Evolutionary conservation across 176 grass and related monocot genomes (phyloP), one percentile per base, ranked within the genome.

Genomic region (Juncus inflexus): DNA sequence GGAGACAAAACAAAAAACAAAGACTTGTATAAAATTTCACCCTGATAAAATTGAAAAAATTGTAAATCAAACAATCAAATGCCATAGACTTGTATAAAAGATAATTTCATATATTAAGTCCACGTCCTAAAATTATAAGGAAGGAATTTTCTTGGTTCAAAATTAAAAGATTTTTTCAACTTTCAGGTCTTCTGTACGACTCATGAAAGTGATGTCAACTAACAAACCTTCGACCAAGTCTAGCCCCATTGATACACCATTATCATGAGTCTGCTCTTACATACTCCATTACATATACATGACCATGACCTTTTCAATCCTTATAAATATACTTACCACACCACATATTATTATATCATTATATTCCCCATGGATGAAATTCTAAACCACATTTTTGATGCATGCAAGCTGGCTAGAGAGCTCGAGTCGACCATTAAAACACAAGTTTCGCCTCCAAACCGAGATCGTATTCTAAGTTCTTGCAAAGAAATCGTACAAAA

Each of bases 111-210:
- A 5, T 37, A 39, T 8, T 9, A 13, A 71, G 53, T 71, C 53
- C 56, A n/a, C 35, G 35, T 70, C 53, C 12, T 15, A 56, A 55
- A 42, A 57, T n/a, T n/a, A n/a, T n/a, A 57, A 56, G 37, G 5
- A 70, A 16, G 15, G 67, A 71, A 71, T 66, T 40, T 69, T 67
- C 63, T 58, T 52, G 8, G 45, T 69, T 72, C 42, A 45, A 37
- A 47, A 47, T 9, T 47, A 47, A 47, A 47, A 58, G 55, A 39
- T 4, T 57, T 39, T 40, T 71, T 71, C 67, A 71, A 71, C 35
- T 15, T 45, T 70, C 5, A 49, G 15, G 80, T 83, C 80, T 73
- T 83, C 80, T 71, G 50, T 67, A 54, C 11, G 67, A 83, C 80
- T 61, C n/a, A 11, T 42, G 42, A 77, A 66, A 72, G 19, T 45